phyloP scores from a whole-genome alignment of 352 stramenopile genomes.

The Phytophthora capsici region DNA sequence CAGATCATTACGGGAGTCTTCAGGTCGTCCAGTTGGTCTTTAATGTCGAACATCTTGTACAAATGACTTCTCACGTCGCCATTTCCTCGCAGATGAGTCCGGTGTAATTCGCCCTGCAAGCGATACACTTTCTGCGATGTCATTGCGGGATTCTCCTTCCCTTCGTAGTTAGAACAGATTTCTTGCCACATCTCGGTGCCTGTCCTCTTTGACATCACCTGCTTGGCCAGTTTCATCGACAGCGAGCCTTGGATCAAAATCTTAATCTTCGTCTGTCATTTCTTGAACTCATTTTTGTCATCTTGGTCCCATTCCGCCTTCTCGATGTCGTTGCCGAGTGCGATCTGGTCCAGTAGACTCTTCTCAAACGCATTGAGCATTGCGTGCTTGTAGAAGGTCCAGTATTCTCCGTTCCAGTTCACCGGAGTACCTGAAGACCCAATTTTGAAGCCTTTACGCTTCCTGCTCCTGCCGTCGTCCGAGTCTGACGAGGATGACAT shows the following conservation, averaged over 20 bases:
- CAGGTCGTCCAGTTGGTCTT: background rate
- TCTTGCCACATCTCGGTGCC: slow-evolving; percentile 6
- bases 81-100: background rate
- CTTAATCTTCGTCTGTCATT: slow-evolving; percentile 3
- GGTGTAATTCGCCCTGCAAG: slow-evolving; percentile 3
- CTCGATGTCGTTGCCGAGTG: background rate
- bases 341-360: slow-evolving; percentile 4
- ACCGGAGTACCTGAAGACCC: slow-evolving; percentile 6
- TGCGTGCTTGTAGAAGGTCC: slow-evolving; percentile 20
- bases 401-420: slow-evolving; percentile 16
- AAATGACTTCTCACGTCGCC: background rate
- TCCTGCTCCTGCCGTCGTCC: slow-evolving; percentile 1
- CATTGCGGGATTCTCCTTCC: background rate
- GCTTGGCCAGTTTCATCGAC: background rate
- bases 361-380: slow-evolving; percentile 25
- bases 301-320: background rate
- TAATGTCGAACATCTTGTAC: slow-evolving; percentile 3
- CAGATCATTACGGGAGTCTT: slow-evolving; percentile 1
- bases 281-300: slow-evolving; percentile 18
- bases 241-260: slow-evolving; percentile 3
- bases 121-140: slow-evolving; percentile 4
- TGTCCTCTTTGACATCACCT: background rate
- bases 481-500: slow-evolving; percentile 2
- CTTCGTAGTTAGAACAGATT: background rate
- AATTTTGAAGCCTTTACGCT: slow-evolving; percentile 8